These are phyloP conservation scores for Carex arenaria DNA, from an alignment of 202 grass and related monocot species.

Conservation along the genomic window DNA sequence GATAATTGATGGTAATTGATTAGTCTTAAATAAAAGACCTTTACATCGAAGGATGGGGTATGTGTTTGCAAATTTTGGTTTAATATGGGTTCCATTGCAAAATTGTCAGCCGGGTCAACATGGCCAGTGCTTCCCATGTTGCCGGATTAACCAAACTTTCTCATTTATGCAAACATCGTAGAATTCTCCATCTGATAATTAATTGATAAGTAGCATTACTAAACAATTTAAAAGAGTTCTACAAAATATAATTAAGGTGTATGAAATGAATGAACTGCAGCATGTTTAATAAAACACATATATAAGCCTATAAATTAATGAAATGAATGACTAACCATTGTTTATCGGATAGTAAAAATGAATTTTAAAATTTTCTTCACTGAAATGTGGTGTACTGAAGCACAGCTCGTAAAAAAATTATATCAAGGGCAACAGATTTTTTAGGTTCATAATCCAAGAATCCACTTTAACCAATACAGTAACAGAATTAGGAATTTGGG, in stretches of 20 bases:
- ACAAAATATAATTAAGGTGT: background rate
- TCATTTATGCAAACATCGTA: background rate
- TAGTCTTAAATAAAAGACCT: constrained; percentile 69
- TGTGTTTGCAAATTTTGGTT: constrained; percentile 20
- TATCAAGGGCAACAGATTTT: background rate
- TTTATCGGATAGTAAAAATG: too few relatives aligned
- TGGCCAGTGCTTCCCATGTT: constrained; percentile 3
- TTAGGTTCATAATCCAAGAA: background rate
- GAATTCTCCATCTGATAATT: background rate
- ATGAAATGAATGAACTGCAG: background rate
- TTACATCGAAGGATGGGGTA: constrained; percentile 43
- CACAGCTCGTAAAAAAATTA: too few relatives aligned
- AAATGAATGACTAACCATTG: background rate
- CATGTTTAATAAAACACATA: background rate
- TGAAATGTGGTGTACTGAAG: too few relatives aligned
- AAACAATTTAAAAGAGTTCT: constrained; percentile 4
- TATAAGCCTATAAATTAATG: background rate
- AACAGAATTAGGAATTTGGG: background rate
- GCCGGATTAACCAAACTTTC: background rate
- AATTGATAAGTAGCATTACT: background rate
- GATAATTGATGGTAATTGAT: constrained; percentile 36
- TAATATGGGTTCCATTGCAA: constrained; percentile 16
- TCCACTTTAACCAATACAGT: background rate
- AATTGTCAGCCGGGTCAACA: constrained; percentile 3
- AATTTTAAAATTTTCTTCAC: too few relatives aligned